Conservation (phyloP, 306 rosid genomes). For the Vigna mungo region DNA sequence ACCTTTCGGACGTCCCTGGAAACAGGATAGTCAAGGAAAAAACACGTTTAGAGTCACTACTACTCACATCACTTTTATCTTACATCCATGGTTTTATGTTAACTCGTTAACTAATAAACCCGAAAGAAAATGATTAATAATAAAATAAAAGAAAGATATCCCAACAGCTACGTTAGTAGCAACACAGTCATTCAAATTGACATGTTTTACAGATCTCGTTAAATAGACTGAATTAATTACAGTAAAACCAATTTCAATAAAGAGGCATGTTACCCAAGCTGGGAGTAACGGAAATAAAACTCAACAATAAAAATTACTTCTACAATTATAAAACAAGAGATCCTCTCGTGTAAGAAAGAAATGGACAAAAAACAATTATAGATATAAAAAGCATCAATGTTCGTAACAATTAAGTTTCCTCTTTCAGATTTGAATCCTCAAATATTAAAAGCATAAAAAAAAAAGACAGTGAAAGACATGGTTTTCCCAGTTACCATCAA, state of each 20-base stretch:
- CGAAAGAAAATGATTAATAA: neutral
- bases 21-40: constrained; percentile 28
- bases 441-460: neutral
- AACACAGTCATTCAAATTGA: neutral
- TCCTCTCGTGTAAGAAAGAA: neutral
- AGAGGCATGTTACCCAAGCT: neutral
- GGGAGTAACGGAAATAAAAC: constrained; percentile 20
- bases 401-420: neutral
- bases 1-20: constrained; percentile 98
- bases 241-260: neutral
- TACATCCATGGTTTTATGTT: neutral
- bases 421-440: neutral
- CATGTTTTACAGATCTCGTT: neutral
- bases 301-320: neutral
- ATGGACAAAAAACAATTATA: neutral
- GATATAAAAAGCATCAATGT: neutral
- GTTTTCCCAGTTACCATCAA: neutral
- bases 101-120: neutral
- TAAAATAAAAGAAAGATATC: neutral
- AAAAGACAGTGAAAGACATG: neutral
- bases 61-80: neutral
- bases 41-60: neutral
- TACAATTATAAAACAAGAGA: neutral
- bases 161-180: neutral
- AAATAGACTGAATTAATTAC: neutral